Percentiles rank a stretch among this genome's conserved stretches.
Conservation (phyloP, 805 yeast species). For the Ogataea thermomethanolica region DNA sequence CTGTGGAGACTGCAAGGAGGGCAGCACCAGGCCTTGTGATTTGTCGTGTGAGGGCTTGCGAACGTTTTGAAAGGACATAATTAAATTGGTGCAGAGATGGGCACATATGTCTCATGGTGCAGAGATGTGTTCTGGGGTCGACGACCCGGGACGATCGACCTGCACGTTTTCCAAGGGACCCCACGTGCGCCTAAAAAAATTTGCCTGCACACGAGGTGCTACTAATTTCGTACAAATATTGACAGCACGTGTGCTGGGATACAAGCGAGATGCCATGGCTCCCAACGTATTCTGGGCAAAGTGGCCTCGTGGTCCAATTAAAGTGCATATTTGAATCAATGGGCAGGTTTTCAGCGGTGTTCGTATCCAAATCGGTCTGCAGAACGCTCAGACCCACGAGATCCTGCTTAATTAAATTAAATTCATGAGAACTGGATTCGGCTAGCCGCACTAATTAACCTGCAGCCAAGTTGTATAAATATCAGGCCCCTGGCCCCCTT, state of each 20-base stretch:
- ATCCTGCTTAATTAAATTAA: constrained; percentile 4
- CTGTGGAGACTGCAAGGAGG: constrained; percentile 23
- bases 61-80: constrained; percentile 7
- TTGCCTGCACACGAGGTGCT: constrained; percentile 17
- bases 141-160: neutral
- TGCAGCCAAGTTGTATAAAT: constrained; percentile 7
- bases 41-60: constrained; percentile 9
- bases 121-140: neutral
- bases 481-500: neutral
- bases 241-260: constrained; percentile 7
- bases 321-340: neutral
- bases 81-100: constrained; percentile 10
- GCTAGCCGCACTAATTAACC: constrained; percentile 4
- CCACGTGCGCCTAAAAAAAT: constrained; percentile 11
- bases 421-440: neutral
- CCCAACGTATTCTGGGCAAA: neutral
- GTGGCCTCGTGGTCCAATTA: neutral
- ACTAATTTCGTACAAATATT: constrained; percentile 5
- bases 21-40: constrained; percentile 18
- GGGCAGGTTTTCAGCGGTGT: neutral
- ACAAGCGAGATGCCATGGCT: neutral
- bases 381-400: neutral
- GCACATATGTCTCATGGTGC: constrained; percentile 3
- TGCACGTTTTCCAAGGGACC: constrained; percentile 2
- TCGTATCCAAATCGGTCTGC: neutral